Evolutionary conservation across 176 grass and related monocot species (phyloP).

Genomic region (Rhynchospora pubera): DNA sequence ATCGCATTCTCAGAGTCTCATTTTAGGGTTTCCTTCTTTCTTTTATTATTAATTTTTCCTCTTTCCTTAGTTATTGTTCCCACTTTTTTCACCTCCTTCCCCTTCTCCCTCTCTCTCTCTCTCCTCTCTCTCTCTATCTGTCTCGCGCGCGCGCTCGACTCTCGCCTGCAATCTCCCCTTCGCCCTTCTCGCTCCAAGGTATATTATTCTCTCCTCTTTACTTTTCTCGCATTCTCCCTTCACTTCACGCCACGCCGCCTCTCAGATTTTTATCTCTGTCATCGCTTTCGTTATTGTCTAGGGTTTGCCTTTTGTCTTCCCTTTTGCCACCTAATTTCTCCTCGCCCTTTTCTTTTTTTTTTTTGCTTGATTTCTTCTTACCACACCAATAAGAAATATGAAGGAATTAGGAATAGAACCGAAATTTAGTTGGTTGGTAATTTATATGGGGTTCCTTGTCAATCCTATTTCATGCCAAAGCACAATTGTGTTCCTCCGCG

Average conservation of each 20-base stretch:
- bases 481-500: no score
- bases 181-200: conserved; percentile 9
- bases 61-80: not conserved
- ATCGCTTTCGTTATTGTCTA: no score
- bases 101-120: no score
- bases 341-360: not conserved
- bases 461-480: no score
- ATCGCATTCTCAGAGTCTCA: not conserved
- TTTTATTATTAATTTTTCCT: no score
- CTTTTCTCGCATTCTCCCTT: not conserved
- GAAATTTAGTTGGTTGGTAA: no score
- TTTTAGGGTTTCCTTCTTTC: conserved; percentile 20
- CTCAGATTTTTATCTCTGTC: not conserved
- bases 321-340: not conserved
- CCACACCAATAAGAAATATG: no score
- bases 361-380: not conserved
- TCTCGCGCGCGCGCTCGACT: not conserved
- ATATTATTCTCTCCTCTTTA: not conserved
- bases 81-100: not conserved
- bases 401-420: no score
- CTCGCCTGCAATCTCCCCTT: not conserved
- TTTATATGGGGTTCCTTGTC: no score
- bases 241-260: conserved; percentile 3
- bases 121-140: no score
- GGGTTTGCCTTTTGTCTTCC: not conserved